A percentile compares a stretch with the other conserved stretches of the same genome.
Conservation (phyloP, 1,284 basidiomycete species). For the Cerrena zonata region DNA sequence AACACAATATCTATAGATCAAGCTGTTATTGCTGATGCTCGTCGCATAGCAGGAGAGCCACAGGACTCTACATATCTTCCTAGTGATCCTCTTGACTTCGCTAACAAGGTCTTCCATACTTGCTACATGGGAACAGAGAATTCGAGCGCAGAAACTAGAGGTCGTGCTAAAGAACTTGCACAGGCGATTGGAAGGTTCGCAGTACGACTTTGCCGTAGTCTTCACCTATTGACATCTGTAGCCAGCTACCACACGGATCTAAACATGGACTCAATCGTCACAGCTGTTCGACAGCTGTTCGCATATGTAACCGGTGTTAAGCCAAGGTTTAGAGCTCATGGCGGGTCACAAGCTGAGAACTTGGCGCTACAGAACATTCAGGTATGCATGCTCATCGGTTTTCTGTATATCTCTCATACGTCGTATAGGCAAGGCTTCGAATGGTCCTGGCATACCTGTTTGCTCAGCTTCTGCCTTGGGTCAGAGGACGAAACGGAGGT, state of each 20-base stretch:
- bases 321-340: conserved; percentile 85
- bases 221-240: not conserved
- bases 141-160: conserved; percentile 81
- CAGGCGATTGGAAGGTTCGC: conserved; percentile 81
- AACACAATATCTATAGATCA: conserved; percentile 46
- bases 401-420: not conserved
- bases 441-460: conserved; percentile 98
- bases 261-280: conserved; percentile 92
- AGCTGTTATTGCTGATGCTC: conserved; percentile 87
- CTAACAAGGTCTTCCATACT: conserved; percentile 86
- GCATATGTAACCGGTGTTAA: conserved; percentile 74
- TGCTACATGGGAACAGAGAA: conserved; percentile 99
- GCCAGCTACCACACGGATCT: conserved; percentile 87
- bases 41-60: conserved; percentile 81
- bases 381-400: conserved; percentile 31
- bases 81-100: conserved; percentile 81
- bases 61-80: conserved; percentile 80
- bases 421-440: conserved; percentile 71
- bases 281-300: conserved; percentile 81
- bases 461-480: conserved; percentile 93
- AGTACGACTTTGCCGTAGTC: not conserved
- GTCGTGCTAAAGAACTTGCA: conserved; percentile 81
- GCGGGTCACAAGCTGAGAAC: conserved; percentile 85
- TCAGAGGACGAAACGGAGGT: conserved; percentile 77
- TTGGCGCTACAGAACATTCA: conserved; percentile 97